These are phyloP conservation scores for Sugiyamaella smithiae DNA, from an alignment of 805 yeast genomes.

Conservation along the genomic window DNA sequence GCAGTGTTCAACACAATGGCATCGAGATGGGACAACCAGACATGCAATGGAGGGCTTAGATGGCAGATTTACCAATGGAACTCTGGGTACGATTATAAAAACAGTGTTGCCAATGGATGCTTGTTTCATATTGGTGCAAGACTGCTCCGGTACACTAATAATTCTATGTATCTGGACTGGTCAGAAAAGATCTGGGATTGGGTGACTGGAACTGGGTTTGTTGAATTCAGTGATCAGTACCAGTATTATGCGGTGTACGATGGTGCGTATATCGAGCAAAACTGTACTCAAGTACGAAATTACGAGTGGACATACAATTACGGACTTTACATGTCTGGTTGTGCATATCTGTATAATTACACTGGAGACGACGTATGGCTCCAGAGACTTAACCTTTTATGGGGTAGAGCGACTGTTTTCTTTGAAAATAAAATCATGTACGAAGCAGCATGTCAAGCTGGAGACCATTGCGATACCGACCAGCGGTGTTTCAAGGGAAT, in stretches of 20 bases:
- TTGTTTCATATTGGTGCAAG: constrained; percentile 80
- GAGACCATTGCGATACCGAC: constrained; percentile 61
- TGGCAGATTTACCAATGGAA: constrained; percentile 94
- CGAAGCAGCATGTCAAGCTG: constrained; percentile 69
- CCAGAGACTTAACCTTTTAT: constrained; percentile 48
- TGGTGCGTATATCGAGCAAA: constrained; percentile 53
- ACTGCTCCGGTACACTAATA: constrained; percentile 71
- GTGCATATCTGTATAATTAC: constrained; percentile 64
- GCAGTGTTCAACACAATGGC: constrained; percentile 86
- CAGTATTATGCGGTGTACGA: constrained; percentile 53
- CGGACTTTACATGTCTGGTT: constrained; percentile 65
- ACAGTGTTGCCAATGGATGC: constrained; percentile 83
- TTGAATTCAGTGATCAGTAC: constrained; percentile 30
- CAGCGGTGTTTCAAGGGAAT: constrained; percentile 75
- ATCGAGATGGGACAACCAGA: constrained; percentile 64
- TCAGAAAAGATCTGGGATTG: constrained; percentile 76
- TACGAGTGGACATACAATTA: constrained; percentile 75
- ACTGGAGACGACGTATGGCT: constrained; percentile 60
- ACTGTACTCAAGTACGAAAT: constrained; percentile 50
- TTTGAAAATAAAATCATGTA: constrained; percentile 56
- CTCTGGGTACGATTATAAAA: constrained; percentile 82
- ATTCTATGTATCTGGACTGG: constrained; percentile 68
- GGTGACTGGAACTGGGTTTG: constrained; percentile 51
- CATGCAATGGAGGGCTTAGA: constrained; percentile 76
- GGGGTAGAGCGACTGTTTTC: constrained; percentile 45